phyloP scores from a whole-genome alignment of 345 rosid genomes.

The Corchorus capsularis region DNA sequence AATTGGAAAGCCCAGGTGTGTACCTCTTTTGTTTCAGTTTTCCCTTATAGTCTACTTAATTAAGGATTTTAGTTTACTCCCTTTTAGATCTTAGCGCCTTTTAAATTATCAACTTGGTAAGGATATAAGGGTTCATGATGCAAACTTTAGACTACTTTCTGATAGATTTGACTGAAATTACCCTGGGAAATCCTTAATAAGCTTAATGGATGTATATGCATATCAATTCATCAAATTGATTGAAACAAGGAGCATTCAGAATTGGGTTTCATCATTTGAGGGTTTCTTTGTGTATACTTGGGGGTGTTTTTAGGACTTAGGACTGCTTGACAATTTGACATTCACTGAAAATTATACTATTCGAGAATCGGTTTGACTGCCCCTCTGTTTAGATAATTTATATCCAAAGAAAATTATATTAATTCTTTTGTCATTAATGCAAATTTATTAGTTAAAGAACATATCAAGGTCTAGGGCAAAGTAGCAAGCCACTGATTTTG shows the following conservation, averaged over 20 bases:
- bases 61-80: background rate
- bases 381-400: background rate
- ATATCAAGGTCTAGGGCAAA: background rate
- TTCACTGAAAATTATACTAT: background rate
- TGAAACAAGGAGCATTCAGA: background rate
- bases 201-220: background rate
- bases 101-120: background rate
- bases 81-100: constrained; percentile 7
- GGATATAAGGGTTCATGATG: background rate
- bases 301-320: background rate
- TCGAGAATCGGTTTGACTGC: background rate
- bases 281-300: background rate
- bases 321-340: background rate
- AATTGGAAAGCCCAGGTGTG: constrained; percentile 89
- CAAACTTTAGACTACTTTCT: background rate
- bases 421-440: background rate
- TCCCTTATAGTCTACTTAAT: background rate
- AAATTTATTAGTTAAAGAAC: background rate
- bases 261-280: constrained; percentile 1
- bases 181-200: background rate
- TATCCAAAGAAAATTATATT: background rate
- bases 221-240: background rate
- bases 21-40: constrained; percentile 24
- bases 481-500: background rate
- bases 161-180: background rate